These are phyloP conservation scores for Collybia mongolica DNA, from an alignment of 768 basidiomycete species.

Conservation along the genomic window DNA sequence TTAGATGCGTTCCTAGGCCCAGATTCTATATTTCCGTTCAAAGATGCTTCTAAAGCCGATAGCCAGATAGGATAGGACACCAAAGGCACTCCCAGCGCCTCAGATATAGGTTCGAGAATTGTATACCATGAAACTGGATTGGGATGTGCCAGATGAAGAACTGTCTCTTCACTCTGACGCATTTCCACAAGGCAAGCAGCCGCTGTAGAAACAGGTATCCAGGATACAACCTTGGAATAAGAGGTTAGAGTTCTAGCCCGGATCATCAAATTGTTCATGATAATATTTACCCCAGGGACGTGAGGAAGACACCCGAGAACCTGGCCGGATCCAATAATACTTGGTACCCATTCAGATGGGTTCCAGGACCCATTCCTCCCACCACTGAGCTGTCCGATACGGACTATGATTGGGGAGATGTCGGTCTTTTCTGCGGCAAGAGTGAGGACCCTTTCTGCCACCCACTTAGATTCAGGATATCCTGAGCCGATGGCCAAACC, in stretches of 20 bases:
- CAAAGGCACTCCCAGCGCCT: conserved; percentile 22
- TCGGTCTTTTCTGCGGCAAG: conserved; percentile 23
- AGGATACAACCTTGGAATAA: conserved; percentile 17
- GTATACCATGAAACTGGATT: conserved; percentile 19
- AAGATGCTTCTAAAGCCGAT: conserved; percentile 17
- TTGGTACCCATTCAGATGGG: conserved; percentile 42
- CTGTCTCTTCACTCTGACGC: conserved; percentile 11
- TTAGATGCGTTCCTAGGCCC: conserved; percentile 9
- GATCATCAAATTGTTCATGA: not conserved
- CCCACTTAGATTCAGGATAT: conserved; percentile 42
- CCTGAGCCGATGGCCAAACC: conserved; percentile 29
- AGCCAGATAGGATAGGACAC: conserved; percentile 31
- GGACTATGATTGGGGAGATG: conserved; percentile 30
- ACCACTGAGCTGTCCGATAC: conserved; percentile 44
- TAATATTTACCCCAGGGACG: conserved; percentile 24
- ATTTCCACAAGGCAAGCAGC: conserved; percentile 27
- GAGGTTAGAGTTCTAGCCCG: not conserved
- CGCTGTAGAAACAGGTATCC: conserved; percentile 29
- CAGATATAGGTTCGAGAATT: conserved; percentile 17
- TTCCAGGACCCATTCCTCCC: conserved; percentile 43
- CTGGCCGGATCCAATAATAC: conserved; percentile 28
- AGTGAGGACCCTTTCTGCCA: conserved; percentile 32
- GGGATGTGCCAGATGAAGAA: conserved; percentile 27
- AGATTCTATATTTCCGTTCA: not conserved
- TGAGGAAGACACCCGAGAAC: conserved; percentile 30